Base-by-base conservation (phyloP, 2,329 filamentous ascomycete species). In the Calonectria ilicicola region DNA sequence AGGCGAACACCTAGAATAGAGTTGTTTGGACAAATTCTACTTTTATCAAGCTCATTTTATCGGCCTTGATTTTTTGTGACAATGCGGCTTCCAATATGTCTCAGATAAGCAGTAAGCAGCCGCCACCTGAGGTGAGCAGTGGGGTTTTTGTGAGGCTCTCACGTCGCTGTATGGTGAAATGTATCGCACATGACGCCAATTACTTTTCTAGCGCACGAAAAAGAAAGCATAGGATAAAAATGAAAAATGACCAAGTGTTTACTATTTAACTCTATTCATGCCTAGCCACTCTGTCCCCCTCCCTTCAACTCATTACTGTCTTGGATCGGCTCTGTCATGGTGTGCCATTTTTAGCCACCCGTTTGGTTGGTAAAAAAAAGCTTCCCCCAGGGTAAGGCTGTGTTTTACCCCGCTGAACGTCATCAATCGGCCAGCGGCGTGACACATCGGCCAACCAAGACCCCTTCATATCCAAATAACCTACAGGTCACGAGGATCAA, bases 341-440 rank as follows among this genome's bases (percentile, higher is more conserved):
- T 32, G 29, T 32, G 32, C 32, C 10, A 35, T 35, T 35, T 35
- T 35, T 35, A 35, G 32, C 32, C 32, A 35, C 32, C 32, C 10
- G 32, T 10, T 35, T 10, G 32, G 32, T 10, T 35, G 32, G 32
- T 35, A 35, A 35, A 35, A 9, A 35, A 35, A 35, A 35, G 32
- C 32, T 35, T 35, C 32, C 32, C 32, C 32, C 32, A 35, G 32
- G 32, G 53, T 38, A 46, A 46, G 58, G 58, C 58, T 46, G 53
- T 40, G 21, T n/a, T 19, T 19, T 76, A 65, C 77, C 75, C 77
- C 77, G 63, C 77, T 70, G 75, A 72, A 74, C 76, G 77, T 79
- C 76, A 79, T 78, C 74, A 58, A 70, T 40, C 47, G 29, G 62
- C 53, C 51, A 58, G 49, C 75, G 76, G 72, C 67, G 73, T 78